phyloP scores from a whole-genome alignment of 2,329 filamentous ascomycete genomes.

The Xylaria sp. region DNA sequence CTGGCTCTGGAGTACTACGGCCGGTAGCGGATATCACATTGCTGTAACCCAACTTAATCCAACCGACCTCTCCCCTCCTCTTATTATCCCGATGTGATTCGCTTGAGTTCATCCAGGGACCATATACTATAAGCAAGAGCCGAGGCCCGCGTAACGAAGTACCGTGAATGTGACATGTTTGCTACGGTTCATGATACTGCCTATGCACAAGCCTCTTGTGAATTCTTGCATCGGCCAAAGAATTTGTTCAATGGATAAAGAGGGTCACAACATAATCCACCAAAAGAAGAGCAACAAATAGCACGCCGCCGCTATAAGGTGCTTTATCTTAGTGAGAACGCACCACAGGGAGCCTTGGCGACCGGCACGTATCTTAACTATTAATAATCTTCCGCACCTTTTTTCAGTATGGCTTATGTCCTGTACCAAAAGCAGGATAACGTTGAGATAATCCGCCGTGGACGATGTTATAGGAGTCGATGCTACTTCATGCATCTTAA shows the following conservation, averaged over 20 bases:
- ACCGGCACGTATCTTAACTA: background rate
- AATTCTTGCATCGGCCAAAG: background rate
- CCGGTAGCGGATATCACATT: background rate
- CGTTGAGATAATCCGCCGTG: background rate
- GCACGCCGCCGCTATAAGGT: background rate
- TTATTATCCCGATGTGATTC: background rate
- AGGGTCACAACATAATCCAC: background rate
- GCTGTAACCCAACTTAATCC: background rate
- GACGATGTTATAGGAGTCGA: background rate
- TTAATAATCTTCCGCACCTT: background rate
- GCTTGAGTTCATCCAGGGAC: background rate
- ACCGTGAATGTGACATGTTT: background rate
- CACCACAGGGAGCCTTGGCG: background rate
- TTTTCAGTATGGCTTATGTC: background rate
- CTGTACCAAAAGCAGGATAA: background rate
- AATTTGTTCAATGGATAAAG: background rate
- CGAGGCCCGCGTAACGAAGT: background rate
- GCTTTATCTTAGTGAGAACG: background rate
- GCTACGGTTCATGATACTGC: background rate
- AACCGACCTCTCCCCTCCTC: background rate
- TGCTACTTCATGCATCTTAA: conserved; percentile 2
- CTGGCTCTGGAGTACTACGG: background rate
- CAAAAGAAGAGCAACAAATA: background rate
- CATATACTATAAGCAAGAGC: background rate
- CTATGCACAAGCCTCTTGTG: background rate